phyloP scores from a whole-genome alignment of 2,329 filamentous ascomycete species.

The Coleophoma cylindrospora region DNA sequence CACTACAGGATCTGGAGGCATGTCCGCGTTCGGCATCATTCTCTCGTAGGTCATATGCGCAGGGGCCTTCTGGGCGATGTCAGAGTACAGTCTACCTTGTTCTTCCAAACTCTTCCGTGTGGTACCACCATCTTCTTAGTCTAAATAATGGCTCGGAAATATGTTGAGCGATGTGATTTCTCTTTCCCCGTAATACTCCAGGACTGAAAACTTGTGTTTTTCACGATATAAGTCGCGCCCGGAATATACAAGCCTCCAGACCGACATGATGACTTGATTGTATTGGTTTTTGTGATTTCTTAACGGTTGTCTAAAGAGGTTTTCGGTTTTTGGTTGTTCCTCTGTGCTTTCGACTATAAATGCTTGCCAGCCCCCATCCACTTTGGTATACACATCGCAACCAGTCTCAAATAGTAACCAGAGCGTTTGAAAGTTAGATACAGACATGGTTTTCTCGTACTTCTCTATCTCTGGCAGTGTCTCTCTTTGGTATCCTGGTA shows the following conservation, averaged over 20 bases:
- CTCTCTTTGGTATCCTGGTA: neutral
- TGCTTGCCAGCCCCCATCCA: conserved; percentile 2
- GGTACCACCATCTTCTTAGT: neutral
- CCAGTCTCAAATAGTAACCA: conserved; percentile 7
- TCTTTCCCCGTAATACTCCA: conserved; percentile 13
- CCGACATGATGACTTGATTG: conserved; percentile 3
- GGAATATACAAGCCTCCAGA: conserved; percentile 18
- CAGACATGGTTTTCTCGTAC: neutral
- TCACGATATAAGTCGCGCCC: conserved; percentile 13
- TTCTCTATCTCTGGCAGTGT: neutral
- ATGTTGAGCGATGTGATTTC: conserved; percentile 16
- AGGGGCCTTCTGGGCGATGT: neutral
- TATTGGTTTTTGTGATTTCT: neutral
- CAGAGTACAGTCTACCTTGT: neutral
- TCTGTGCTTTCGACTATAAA: conserved; percentile 3
- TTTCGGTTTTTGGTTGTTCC: neutral
- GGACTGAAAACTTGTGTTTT: conserved; percentile 11
- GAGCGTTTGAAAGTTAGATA: conserved; percentile 2
- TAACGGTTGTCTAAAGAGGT: neutral
- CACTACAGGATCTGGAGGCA: no score
- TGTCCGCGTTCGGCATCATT: neutral
- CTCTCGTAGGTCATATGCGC: neutral
- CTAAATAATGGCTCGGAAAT: conserved; percentile 10
- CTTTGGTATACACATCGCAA: conserved; percentile 3
- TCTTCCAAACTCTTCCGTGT: neutral